Conservation (phyloP, 768 basidiomycete genomes). For the Russula earlei region DNA sequence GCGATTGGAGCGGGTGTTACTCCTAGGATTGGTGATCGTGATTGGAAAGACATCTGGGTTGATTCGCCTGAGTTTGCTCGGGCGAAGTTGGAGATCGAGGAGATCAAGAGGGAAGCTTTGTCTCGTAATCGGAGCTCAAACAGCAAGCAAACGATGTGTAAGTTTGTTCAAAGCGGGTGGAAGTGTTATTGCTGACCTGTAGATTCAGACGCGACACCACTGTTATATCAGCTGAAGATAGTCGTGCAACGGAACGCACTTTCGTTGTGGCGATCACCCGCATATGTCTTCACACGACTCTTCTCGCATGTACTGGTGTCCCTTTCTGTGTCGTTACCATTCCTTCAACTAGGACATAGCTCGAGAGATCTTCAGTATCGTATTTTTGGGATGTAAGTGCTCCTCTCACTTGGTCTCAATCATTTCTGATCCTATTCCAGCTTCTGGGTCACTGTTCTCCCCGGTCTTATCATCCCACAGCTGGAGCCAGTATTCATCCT, state of each 20-base stretch:
- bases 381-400: slow-evolving; percentile 54
- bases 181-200: slow-evolving; percentile 29
- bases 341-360: slow-evolving; percentile 64
- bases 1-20: slow-evolving; percentile 81
- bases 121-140: background rate
- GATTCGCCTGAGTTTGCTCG: slow-evolving; percentile 51
- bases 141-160: slow-evolving; percentile 7
- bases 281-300: slow-evolving; percentile 78
- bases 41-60: slow-evolving; percentile 85
- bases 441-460: slow-evolving; percentile 58
- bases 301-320: slow-evolving; percentile 68
- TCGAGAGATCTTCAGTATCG: slow-evolving; percentile 69
- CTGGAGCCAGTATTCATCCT: slow-evolving; percentile 78
- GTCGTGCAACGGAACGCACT: slow-evolving; percentile 63
- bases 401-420: too few relatives aligned
- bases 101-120: slow-evolving; percentile 29
- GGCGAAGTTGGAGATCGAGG: slow-evolving; percentile 31
- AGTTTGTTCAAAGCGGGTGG: background rate
- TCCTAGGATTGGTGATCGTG: slow-evolving; percentile 61
- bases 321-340: slow-evolving; percentile 65
- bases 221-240: slow-evolving; percentile 61
- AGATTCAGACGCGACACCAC: slow-evolving; percentile 40
- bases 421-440: slow-evolving; percentile 1
- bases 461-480: slow-evolving; percentile 74
- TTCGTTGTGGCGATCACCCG: slow-evolving; percentile 75